These are phyloP conservation scores for Psidium friedrichsthalianum DNA, from an alignment of 345 rosid species.

Conservation along the genomic window DNA sequence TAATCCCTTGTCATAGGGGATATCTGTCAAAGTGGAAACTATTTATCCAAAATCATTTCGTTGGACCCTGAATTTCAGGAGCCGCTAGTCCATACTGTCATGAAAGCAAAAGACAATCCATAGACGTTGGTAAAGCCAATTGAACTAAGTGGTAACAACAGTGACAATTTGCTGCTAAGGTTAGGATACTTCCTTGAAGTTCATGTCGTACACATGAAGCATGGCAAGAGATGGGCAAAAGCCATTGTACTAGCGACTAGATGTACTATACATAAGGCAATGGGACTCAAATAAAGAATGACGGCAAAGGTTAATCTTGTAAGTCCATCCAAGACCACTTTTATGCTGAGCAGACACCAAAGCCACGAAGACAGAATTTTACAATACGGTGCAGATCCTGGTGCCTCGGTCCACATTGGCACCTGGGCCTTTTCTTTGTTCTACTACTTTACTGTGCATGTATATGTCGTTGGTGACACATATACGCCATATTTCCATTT, in stretches of 20 bases:
- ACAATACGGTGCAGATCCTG: not conserved
- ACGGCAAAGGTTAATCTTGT: not conserved
- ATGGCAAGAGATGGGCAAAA: not conserved
- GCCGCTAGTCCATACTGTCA: not conserved
- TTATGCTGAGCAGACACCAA: not conserved
- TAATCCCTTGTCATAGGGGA: not conserved
- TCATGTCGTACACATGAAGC: not conserved
- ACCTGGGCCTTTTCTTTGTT: not conserved
- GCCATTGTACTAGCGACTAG: not conserved
- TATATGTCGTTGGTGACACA: not conserved
- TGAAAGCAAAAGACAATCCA: not conserved
- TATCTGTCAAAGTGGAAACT: not conserved
- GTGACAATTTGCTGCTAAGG: not conserved
- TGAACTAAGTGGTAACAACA: not conserved
- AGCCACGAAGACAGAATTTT: not conserved
- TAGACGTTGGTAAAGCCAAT: not conserved
- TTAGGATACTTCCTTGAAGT: not conserved
- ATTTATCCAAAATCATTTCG: not conserved
- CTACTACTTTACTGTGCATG: not conserved
- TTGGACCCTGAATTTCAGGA: not conserved
- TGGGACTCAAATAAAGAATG: not conserved
- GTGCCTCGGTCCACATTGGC: not conserved
- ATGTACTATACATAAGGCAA: not conserved
- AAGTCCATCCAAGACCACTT: not conserved
- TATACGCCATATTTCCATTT: not conserved